These are phyloP conservation scores for Alternaria sp. DNA, from an alignment of 2,329 filamentous ascomycete species.

Conservation along the genomic window DNA sequence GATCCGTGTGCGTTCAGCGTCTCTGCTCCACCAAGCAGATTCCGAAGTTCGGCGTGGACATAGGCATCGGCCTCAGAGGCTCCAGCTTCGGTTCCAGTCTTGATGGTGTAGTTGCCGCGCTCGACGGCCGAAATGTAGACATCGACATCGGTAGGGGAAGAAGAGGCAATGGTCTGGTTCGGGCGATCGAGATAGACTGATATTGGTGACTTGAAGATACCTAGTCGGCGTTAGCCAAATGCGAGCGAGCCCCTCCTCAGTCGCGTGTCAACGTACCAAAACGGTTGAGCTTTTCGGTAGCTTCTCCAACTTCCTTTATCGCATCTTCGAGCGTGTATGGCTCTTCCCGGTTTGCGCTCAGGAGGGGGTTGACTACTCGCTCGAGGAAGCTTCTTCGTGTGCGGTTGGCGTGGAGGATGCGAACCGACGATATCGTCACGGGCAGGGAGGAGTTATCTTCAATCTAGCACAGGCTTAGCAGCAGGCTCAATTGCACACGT, in stretches of 20 bases:
- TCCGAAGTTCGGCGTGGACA: constrained; percentile 84
- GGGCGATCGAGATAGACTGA: constrained; percentile 84
- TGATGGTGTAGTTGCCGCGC: constrained; percentile 83
- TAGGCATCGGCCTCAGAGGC: constrained; percentile 95
- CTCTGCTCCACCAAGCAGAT: constrained; percentile 94
- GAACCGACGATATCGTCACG: constrained; percentile 85
- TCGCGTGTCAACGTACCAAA: constrained; percentile 69
- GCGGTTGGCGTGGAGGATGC: constrained; percentile 81
- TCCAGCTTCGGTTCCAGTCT: constrained; percentile 93
- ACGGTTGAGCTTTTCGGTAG: constrained; percentile 77
- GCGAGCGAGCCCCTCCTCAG: background rate
- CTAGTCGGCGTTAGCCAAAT: constrained; percentile 56
- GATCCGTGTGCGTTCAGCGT: constrained; percentile 87
- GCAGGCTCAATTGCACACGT: constrained; percentile 7
- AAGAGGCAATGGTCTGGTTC: constrained; percentile 71
- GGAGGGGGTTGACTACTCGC: constrained; percentile 78
- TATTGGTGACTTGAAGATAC: constrained; percentile 86
- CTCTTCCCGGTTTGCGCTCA: constrained; percentile 71
- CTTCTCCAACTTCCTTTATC: constrained; percentile 73
- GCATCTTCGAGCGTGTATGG: constrained; percentile 81
- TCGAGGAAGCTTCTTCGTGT: constrained; percentile 88
- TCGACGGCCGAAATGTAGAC: constrained; percentile 82
- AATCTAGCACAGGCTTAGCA: constrained; percentile 61
- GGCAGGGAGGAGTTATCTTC: constrained; percentile 85
- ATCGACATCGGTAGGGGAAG: constrained; percentile 80